Evolutionary conservation across 2,329 filamentous ascomycete species (phyloP).

Genomic region (Fusarium sp.): DNA sequence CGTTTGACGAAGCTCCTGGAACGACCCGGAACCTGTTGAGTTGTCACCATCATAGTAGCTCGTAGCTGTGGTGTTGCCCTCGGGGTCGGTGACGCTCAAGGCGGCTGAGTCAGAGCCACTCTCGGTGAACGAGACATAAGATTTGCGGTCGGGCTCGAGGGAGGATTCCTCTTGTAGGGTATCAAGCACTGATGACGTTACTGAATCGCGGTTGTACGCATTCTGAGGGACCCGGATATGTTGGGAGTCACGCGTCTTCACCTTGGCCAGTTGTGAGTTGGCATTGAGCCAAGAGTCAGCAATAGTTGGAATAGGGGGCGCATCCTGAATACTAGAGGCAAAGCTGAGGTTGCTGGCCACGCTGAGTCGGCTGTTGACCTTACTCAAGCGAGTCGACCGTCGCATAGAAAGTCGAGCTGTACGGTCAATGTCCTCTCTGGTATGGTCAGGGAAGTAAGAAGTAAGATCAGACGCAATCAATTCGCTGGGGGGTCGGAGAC

Average conservation of each 20-base stretch:
- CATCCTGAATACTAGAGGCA: conserved; percentile 91
- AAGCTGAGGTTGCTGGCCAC: conserved; percentile 95
- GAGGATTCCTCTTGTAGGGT: conserved; percentile 92
- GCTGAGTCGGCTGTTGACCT: conserved; percentile 91
- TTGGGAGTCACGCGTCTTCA: conserved; percentile 62
- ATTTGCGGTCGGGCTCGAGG: conserved; percentile 89
- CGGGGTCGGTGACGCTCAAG: conserved; percentile 82
- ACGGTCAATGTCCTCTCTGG: conserved; percentile 93
- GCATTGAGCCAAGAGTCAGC: conserved; percentile 88
- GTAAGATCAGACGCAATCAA: conserved; percentile 96
- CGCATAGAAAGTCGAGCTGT: conserved; percentile 94
- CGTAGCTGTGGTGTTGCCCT: conserved; percentile 76
- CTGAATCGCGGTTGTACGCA: conserved; percentile 80
- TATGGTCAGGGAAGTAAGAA: conserved; percentile 96
- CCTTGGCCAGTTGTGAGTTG: conserved; percentile 55
- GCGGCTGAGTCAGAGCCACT: conserved; percentile 77
- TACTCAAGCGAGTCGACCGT: conserved; percentile 89
- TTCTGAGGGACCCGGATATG: conserved; percentile 58
- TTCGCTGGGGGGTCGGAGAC: conserved; percentile 92
- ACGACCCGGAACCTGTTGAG: conserved; percentile 77
- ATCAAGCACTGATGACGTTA: conserved; percentile 89
- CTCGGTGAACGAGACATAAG: conserved; percentile 90
- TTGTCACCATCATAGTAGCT: conserved; percentile 89
- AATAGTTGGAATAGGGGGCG: conserved; percentile 94
- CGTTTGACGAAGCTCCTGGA: conserved; percentile 87